A percentile compares a stretch with the other conserved stretches of the same genome.
These are phyloP conservation scores for Adiantum capillusveneris DNA, from an alignment of 75 land plant genomes.

Conservation along the genomic window DNA sequence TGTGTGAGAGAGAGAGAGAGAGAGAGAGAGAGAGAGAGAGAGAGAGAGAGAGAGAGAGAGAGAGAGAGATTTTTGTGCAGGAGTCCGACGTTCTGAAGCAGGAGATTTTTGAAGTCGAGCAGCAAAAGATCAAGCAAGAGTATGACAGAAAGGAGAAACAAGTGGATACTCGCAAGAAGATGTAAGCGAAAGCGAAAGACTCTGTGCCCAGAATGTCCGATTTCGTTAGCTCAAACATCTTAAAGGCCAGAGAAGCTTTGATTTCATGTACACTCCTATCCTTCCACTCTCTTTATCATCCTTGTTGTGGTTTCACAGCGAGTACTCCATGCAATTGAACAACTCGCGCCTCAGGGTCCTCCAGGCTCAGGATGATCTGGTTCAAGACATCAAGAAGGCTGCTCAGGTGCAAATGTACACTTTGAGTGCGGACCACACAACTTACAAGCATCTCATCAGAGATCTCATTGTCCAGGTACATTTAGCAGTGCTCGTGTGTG, in stretches of 20 bases:
- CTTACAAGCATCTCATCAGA: constrained; percentile 43
- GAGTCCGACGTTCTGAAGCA: constrained; percentile 51
- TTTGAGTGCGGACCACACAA: constrained; percentile 27
- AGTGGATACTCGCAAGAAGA: constrained; percentile 77
- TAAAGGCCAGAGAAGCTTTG: background rate
- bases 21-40: constrained; percentile 13
- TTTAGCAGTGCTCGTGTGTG: background rate
- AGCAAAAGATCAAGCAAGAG: constrained; percentile 88
- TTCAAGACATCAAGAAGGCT: constrained; percentile 57
- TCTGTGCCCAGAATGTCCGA: background rate
- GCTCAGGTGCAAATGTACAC: constrained; percentile 55
- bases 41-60: constrained; percentile 15
- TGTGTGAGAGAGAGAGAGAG: constrained; percentile 4
- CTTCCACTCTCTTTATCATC: background rate
- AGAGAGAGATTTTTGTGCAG: constrained; percentile 3
- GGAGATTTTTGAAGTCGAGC: constrained; percentile 80
- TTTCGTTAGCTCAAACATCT: too few species aligned
- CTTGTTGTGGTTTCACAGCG: constrained; percentile 31
- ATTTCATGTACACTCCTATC: background rate
- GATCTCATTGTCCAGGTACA: constrained; percentile 69
- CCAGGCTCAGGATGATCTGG: constrained; percentile 83
- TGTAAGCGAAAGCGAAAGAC: constrained; percentile 29
- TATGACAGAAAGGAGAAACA: constrained; percentile 87
- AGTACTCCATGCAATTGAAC: constrained; percentile 84
- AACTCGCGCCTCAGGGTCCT: constrained; percentile 71